Conservation (phyloP, 2,329 filamentous ascomycete genomes). For the Diplodia mutila region DNA sequence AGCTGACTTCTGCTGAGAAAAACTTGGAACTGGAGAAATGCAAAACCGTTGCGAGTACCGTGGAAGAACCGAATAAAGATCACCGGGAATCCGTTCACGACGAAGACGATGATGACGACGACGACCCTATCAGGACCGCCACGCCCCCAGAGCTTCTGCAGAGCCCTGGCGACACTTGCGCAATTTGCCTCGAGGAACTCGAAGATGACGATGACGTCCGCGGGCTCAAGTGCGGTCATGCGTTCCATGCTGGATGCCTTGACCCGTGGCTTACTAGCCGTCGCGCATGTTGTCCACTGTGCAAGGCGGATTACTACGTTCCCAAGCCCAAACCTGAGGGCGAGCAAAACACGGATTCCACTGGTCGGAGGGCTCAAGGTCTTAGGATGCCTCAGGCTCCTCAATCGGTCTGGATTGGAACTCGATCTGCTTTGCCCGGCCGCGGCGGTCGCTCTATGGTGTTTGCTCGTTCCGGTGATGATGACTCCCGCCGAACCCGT, state of each 20-base stretch:
- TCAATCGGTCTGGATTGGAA: constrained; percentile 38
- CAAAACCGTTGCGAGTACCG: constrained; percentile 38
- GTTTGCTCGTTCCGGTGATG: constrained; percentile 27
- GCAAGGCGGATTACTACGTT: constrained; percentile 96
- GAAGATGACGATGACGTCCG: constrained; percentile 96
- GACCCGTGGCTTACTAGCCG: constrained; percentile 96
- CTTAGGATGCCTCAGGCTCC: constrained; percentile 39
- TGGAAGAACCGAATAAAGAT: constrained; percentile 31
- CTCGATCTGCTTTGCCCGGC: constrained; percentile 37
- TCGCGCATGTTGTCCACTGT: constrained; percentile 93
- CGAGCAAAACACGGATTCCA: constrained; percentile 39
- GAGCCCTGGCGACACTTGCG: constrained; percentile 87
- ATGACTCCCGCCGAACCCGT: neutral
- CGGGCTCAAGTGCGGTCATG: constrained; percentile 93
- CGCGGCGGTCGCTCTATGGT: constrained; percentile 39
- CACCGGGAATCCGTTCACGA: constrained; percentile 33
- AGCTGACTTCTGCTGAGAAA: constrained; percentile 29
- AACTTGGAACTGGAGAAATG: constrained; percentile 36
- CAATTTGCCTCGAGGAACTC: constrained; percentile 91
- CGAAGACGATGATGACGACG: constrained; percentile 72
- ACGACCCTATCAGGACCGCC: constrained; percentile 78
- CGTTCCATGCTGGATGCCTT: constrained; percentile 93
- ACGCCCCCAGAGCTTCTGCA: constrained; percentile 79
- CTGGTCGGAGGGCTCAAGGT: constrained; percentile 36
- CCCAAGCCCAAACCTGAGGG: constrained; percentile 80